These are phyloP conservation scores for Malbranchea zuffiana DNA, from an alignment of 2,329 filamentous ascomycete species.

Conservation along the genomic window DNA sequence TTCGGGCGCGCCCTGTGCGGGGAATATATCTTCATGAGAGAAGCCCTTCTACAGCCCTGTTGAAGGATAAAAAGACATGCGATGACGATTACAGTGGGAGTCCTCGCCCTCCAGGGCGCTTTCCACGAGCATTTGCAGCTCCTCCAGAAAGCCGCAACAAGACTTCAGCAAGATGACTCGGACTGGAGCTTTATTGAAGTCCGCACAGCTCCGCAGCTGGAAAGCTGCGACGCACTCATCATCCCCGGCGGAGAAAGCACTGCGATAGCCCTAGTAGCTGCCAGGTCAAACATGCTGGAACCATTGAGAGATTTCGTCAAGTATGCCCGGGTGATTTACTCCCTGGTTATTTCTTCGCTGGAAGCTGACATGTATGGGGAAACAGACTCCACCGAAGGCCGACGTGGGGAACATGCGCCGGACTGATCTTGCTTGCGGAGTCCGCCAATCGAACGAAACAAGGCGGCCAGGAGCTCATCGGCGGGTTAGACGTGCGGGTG, in stretches of 20 bases:
- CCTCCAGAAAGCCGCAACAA: conserved; percentile 55
- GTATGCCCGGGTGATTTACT: conserved; percentile 37
- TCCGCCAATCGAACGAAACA: conserved; percentile 79
- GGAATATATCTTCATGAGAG: too few species aligned
- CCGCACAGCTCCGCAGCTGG: conserved; percentile 60
- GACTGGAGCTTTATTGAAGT: conserved; percentile 63
- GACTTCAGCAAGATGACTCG: conserved; percentile 27
- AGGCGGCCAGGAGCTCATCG: conserved; percentile 85
- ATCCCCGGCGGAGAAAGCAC: conserved; percentile 94
- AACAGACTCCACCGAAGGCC: conserved; percentile 62
- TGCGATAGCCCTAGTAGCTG: conserved; percentile 78
- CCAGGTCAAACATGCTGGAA: conserved; percentile 67
- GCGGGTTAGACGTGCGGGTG: conserved; percentile 79
- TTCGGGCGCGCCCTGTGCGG: too few species aligned
- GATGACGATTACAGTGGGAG: conserved; percentile 38
- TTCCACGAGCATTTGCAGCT: conserved; percentile 80
- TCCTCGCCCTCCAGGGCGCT: conserved; percentile 76
- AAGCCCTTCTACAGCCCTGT: too few species aligned
- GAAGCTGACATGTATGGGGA: conserved; percentile 13
- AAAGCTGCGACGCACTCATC: conserved; percentile 67
- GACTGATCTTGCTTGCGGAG: conserved; percentile 80
- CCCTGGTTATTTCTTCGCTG: neutral
- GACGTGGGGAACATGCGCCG: conserved; percentile 93
- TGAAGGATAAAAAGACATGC: conserved; percentile 9
- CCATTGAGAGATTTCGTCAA: conserved; percentile 85